Conservation (phyloP, 148 eudicot species). For the Chenopodium quinoa region DNA sequence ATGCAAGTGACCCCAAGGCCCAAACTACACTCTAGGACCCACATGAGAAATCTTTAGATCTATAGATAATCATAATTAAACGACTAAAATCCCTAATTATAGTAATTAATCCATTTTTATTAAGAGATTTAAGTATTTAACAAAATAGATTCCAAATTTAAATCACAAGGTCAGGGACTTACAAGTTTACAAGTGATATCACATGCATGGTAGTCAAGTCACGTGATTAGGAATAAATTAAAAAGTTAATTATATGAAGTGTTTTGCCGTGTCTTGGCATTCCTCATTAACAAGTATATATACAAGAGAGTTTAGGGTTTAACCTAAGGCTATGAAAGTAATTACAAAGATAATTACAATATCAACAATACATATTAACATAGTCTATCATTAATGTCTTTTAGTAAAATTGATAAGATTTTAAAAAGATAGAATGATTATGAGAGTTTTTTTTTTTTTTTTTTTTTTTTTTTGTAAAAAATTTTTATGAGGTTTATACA, state of each 20-base stretch:
- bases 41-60: conserved; percentile 17
- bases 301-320: too few relatives aligned
- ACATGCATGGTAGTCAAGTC: conserved; percentile 16
- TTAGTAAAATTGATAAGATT: background rate
- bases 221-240: conserved; percentile 24
- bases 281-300: too few relatives aligned
- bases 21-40: conserved; percentile 28
- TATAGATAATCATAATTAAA: background rate
- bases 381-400: too few relatives aligned
- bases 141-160: conserved; percentile 16
- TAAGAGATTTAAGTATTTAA: background rate
- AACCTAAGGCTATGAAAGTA: too few relatives aligned
- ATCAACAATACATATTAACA: too few relatives aligned
- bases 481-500: background rate
- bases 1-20: conserved; percentile 26
- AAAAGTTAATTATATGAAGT: background rate
- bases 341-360: too few relatives aligned
- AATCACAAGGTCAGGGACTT: conserved; percentile 16
- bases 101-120: background rate
- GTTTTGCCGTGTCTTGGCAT: too few relatives aligned
- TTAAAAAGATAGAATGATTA: background rate
- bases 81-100: background rate
- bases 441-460: too few relatives aligned
- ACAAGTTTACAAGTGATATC: background rate
- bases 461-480: too few relatives aligned